phyloP scores from a whole-genome alignment of 495 filamentous ascomycete species.

The Hyaloscypha variabilis region DNA sequence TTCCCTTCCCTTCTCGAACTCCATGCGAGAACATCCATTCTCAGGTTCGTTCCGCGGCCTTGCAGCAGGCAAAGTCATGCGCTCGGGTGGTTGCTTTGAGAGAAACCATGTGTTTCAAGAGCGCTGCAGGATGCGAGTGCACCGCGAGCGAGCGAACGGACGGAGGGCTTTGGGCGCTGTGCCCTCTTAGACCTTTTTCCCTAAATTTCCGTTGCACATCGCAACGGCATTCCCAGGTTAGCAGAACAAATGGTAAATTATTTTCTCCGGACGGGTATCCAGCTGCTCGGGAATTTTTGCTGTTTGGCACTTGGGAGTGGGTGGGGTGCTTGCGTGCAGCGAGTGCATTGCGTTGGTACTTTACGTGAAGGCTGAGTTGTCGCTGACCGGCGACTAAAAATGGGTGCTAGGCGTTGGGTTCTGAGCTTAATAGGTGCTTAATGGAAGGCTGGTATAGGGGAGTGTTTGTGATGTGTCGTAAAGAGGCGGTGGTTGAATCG shows the following conservation, averaged over 20 bases:
- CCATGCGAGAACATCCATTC: neutral
- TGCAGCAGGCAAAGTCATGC: neutral
- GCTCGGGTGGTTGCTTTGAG: neutral
- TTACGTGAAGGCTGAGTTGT: neutral
- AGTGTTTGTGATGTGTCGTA: constrained; percentile 4
- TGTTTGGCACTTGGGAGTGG: constrained; percentile 25
- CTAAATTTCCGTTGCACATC: constrained; percentile 12
- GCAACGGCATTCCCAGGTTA: constrained; percentile 1
- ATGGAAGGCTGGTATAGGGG: neutral
- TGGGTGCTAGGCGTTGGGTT: neutral
- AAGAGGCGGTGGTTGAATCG: neutral
- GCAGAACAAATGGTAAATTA: constrained; percentile 2
- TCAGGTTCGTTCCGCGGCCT: neutral
- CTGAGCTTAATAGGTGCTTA: neutral
- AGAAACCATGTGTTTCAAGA: too few relatives aligned
- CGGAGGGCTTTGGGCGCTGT: neutral
- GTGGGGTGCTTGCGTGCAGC: too few relatives aligned
- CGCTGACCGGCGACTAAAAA: neutral
- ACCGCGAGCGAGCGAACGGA: neutral
- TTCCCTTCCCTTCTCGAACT: neutral
- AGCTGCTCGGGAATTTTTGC: constrained; percentile 2
- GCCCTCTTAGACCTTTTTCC: neutral
- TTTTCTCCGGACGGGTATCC: neutral
- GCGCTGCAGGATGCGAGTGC: neutral
- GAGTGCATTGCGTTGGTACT: constrained; percentile 17